Conservation (phyloP, 2,329 filamentous ascomycete species). For the Ophiostoma australiae region DNA sequence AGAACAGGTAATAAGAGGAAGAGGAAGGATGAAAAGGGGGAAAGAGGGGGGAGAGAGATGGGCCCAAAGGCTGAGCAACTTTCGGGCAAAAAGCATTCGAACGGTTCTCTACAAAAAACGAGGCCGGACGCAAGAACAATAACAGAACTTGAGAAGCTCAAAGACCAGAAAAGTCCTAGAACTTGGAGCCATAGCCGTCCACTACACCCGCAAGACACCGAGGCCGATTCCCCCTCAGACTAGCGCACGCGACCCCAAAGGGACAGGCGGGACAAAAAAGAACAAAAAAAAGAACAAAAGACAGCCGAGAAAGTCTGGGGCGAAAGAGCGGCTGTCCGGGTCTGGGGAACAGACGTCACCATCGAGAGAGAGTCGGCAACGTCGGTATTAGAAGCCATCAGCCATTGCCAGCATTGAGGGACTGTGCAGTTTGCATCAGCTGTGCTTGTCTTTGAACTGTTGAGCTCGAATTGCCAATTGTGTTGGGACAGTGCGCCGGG, state of each 20-base stretch:
- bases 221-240: constrained; percentile 4
- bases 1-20: constrained; percentile 14
- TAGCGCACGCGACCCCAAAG: constrained; percentile 22
- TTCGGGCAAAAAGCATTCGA: constrained; percentile 7
- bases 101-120: background rate
- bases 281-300: background rate
- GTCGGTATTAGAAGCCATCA: background rate
- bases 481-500: background rate
- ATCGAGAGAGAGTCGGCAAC: constrained; percentile 3
- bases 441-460: background rate
- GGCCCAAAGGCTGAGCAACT: constrained; percentile 13
- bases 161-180: background rate
- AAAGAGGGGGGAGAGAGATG: background rate
- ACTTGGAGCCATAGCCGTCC: background rate
- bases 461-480: background rate
- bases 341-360: constrained; percentile 4
- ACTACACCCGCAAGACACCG: background rate
- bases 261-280: background rate
- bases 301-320: background rate
- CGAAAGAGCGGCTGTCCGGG: background rate
- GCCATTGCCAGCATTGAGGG: background rate
- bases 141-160: background rate
- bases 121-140: background rate
- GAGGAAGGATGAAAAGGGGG: background rate
- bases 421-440: background rate